Base-by-base conservation (phyloP, 371 early-diverging fungal species). In the Zancudomyces culisetae region DNA sequence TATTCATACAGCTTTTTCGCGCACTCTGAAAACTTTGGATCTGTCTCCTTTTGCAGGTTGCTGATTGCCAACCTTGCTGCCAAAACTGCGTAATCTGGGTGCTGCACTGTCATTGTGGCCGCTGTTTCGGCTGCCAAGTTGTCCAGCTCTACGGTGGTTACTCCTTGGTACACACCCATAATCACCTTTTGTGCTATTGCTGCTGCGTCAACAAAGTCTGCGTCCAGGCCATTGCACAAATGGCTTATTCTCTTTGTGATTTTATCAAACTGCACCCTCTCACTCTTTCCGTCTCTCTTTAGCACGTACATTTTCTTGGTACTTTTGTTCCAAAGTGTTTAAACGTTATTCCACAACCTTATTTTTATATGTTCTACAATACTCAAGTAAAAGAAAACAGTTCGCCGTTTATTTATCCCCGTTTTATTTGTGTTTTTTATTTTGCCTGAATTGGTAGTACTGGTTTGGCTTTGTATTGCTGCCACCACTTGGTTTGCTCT, bases 1-100 rank as follows among this genome's bases (percentile, higher is more conserved):
- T 89, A 85, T 51, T 68, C 69, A 73, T 87, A 80, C 35, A 99
- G 75, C 53, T 87, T 81, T 49, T 87, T 72, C 52, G 97, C 68
- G 24, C 91, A 91, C 35, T 81, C 75, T 3, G 90, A 87, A 62
- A 99, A 98, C 43, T 77, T 79, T 59, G 83, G 78, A 62, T 86
- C 81, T 48, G 98, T 98, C 61, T 90, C 87, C 72, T 95, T 96
- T 71, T 97, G 97, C 51, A 98, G 71, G 62, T 98, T 91, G 42
- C 90, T 89, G n/a, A 97, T 77, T 29, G 91, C 90, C 59, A 98
- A 95, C 51, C 98, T 85, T 22, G 98, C 93, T 43, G 98, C 98
- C 15, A 99, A 79, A 26, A 85, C 73, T 20, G 93, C 92, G 71
- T 96, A 99, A 68, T 98, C 95, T 1, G 98, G 97, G 67, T 98